Evolutionary conservation across 2,329 filamentous ascomycete species (phyloP), one percentile per base, ranked within the genome.

Genomic region (Claviceps purpurea): DNA sequence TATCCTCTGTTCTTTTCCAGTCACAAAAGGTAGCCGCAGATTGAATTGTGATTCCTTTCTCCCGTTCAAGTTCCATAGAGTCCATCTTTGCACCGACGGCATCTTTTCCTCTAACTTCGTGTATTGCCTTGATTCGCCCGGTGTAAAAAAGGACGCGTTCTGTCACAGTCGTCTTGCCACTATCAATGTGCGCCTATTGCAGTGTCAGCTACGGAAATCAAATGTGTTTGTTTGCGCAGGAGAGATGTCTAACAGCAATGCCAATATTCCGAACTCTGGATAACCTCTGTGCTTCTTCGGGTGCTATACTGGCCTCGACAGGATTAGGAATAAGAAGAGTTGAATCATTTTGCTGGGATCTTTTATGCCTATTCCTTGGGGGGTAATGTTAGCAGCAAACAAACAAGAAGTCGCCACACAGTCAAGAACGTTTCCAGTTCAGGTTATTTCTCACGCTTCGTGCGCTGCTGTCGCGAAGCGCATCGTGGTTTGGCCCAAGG

Each of bases 31-130:
- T 98, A 24, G 93, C 93, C 11, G 93, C 93, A 60, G 91, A 97
- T 70, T 98, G 91, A 64, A 98, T 98, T 53, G 93, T 98, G 68
- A 98, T 98, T 62, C 93, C 93, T 75, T 96, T 95, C 69, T 97
- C 93, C 70, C 93, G 80, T 73, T 98, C 93, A 60, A 98, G 76
- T 61, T 98, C 93, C 93, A 98, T 98, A 26, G 90, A 96, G 74
- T 98, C 93, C 93, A 98, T 98, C 75, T 98, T 98, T 55, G 93
- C 93, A 58, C 93, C 93, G 42, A 96, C 89, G 39, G 87, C 81
- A 77, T 98, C 93, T 65, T 91, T 90, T 54, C 89, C 89, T 64
- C 93, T 82, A 44, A 98, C 93, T 72, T 98, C 93, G 74, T 98
- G 93, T 63, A 98, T 97, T 37, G 88, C 79, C 67, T 94, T 94